Conservation (phyloP, 495 filamentous ascomycete genomes). For the Penicillium herquei region DNA sequence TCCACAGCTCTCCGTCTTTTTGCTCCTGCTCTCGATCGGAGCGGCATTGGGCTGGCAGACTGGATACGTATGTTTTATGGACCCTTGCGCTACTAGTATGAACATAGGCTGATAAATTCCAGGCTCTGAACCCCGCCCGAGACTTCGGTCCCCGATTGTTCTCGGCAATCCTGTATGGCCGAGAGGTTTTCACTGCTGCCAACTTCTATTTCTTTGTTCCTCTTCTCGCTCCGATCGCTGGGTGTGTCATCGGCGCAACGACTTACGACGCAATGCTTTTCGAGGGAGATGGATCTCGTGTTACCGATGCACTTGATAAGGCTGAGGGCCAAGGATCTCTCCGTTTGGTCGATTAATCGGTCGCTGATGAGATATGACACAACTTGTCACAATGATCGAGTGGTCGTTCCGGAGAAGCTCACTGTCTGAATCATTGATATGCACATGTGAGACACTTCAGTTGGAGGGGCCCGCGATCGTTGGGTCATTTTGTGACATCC, state of each 20-base stretch:
- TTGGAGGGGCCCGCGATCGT: too few species aligned
- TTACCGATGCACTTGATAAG: slow-evolving; percentile 30
- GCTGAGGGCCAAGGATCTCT: slow-evolving; percentile 27
- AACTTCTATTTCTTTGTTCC: slow-evolving; percentile 37
- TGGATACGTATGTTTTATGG: slow-evolving; percentile 29
- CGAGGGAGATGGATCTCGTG: slow-evolving; percentile 34
- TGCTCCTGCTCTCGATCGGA: slow-evolving; percentile 33
- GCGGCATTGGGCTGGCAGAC: slow-evolving; percentile 38
- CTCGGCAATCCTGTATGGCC: slow-evolving; percentile 35
- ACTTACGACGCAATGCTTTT: slow-evolving; percentile 31
- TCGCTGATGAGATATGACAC: too few species aligned
- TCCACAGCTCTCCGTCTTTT: slow-evolving; percentile 29
- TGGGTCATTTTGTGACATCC: too few species aligned
- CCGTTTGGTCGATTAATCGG: slow-evolving; percentile 11
- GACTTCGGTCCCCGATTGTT: slow-evolving; percentile 36
- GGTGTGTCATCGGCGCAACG: slow-evolving; percentile 30
- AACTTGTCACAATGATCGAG: too few species aligned
- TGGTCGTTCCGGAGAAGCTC: too few species aligned
- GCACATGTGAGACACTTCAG: too few species aligned
- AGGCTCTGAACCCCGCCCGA: slow-evolving; percentile 37
- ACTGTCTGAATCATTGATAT: too few species aligned
- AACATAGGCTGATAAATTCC: slow-evolving; percentile 10
- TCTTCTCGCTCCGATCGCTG: slow-evolving; percentile 30
- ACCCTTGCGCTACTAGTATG: neutral
- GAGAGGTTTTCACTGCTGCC: slow-evolving; percentile 31